Evolutionary conservation across 1,284 basidiomycete genomes (phyloP), one percentile per base, ranked within the genome.

Genomic region (Trichosporon faecale): DNA sequence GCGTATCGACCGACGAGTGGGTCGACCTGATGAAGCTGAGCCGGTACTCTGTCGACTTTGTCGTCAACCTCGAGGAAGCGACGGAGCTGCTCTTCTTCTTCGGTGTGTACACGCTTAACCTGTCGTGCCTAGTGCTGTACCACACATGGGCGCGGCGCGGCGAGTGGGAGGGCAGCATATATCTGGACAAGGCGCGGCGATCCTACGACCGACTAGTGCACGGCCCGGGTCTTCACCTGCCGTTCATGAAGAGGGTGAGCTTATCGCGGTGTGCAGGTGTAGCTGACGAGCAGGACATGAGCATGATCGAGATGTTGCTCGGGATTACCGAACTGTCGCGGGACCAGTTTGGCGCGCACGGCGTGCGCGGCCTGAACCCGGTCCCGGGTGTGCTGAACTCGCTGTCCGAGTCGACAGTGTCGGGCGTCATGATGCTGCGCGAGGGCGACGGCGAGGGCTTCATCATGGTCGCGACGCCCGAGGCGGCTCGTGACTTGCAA

Each of bases 141-240:
- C 71, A 72, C 29, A 72, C 68, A 1, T 78, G 72, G 70, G 77
- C 75, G 31, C 68, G 77, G 18, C 66, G 76, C n/a, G 73, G 73
- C 25, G 75, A 77, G 37, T 75, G 74, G 76, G 77, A 78, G 25
- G 77, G 75, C n/a, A 73, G 75, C 4, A 61, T 74, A 21, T 67
- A 70, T 33, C 63, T 78, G 33, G 77, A 73, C 25, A 76, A 75
- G 66, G 71, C 72, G 33, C 67, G 68, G 27, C 70, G 73, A 25
- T 71, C 70, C 18, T 71, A 70, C 1, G 71, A 72, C 12, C 66
- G 73, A 12, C 76, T 76, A 75, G 61, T 70, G 7, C 46, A 66
- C 4, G 68, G 67, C 25, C 68, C 67, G 2, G 68, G 69, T 11
- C 69, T 69, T 16, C 73, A 73, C 31, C 49, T 78, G 46, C 68